phyloP scores from a whole-genome alignment of 495 filamentous ascomycete species.

The Penicillium psychrofluorescens region DNA sequence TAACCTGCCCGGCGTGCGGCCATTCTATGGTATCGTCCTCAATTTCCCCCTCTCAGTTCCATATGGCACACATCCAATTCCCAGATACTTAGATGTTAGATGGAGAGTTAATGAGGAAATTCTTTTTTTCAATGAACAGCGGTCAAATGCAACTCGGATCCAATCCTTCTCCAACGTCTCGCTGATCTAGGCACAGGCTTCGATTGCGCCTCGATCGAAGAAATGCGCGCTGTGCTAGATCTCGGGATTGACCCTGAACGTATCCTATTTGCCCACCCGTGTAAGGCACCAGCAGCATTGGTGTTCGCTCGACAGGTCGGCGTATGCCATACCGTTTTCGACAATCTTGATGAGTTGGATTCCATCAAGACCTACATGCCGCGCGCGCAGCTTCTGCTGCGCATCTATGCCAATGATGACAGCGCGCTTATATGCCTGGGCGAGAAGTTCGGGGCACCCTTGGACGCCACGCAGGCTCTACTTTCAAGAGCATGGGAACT shows the following conservation, averaged over 20 bases:
- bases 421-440: slow-evolving; percentile 14
- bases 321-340: slow-evolving; percentile 22
- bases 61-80: no score
- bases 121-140: slow-evolving; percentile 5
- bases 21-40: slow-evolving; percentile 14
- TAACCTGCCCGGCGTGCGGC: slow-evolving; percentile 10
- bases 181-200: slow-evolving; percentile 19
- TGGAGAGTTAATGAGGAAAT: no score
- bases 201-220: slow-evolving; percentile 27
- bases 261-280: slow-evolving; percentile 29
- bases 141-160: slow-evolving; percentile 31
- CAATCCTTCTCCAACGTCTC: slow-evolving; percentile 16
- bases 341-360: slow-evolving; percentile 28
- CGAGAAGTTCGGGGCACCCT: slow-evolving; percentile 24
- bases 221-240: slow-evolving; percentile 17
- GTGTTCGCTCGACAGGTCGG: slow-evolving; percentile 12
- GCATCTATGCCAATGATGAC: slow-evolving; percentile 22
- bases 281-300: slow-evolving; percentile 18
- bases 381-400: slow-evolving; percentile 17
- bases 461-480: slow-evolving; percentile 10
- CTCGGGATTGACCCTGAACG: slow-evolving; percentile 20
- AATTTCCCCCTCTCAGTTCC: neutral
- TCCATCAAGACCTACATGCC: slow-evolving; percentile 20
- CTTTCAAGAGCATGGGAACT: slow-evolving; percentile 17
- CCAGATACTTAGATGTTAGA: no score